Conservation (phyloP, 2,329 filamentous ascomycete species). For the Elsinoe necatrix region DNA sequence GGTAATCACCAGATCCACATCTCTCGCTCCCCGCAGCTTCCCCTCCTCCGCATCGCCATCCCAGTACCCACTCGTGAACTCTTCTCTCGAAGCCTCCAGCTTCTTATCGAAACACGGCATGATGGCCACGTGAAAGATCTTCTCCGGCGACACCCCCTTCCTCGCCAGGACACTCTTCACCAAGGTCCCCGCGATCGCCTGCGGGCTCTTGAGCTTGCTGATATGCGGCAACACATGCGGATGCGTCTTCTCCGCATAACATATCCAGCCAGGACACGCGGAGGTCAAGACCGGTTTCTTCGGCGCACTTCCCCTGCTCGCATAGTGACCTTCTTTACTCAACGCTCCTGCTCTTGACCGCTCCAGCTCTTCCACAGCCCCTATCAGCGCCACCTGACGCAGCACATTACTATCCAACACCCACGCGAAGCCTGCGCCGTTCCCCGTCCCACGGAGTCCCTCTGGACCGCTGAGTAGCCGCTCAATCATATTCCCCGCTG, state of each 20-base stretch:
- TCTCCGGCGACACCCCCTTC: slow-evolving; percentile 60
- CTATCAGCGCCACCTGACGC: slow-evolving; percentile 71
- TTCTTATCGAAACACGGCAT: slow-evolving; percentile 99
- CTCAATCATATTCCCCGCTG: slow-evolving; percentile 75
- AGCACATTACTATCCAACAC: slow-evolving; percentile 82
- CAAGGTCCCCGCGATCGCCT: slow-evolving; percentile 82
- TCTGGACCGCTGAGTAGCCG: slow-evolving; percentile 64
- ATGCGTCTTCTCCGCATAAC: slow-evolving; percentile 97
- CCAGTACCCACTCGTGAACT: slow-evolving; percentile 79
- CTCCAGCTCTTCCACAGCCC: slow-evolving; percentile 42
- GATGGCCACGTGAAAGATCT: slow-evolving; percentile 88
- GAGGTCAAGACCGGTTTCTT: slow-evolving; percentile 68
- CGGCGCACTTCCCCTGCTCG: slow-evolving; percentile 36
- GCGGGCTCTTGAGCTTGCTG: slow-evolving; percentile 84
- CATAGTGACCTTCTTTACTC: background rate
- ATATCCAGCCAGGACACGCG: slow-evolving; percentile 95
- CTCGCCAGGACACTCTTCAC: slow-evolving; percentile 78
- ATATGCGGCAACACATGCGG: slow-evolving; percentile 86
- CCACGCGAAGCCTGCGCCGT: slow-evolving; percentile 75
- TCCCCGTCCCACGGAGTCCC: slow-evolving; percentile 63
- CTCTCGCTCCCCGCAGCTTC: slow-evolving; percentile 51
- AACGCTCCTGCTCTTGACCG: slow-evolving; percentile 24
- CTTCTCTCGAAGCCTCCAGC: slow-evolving; percentile 85
- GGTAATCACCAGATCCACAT: slow-evolving; percentile 97
- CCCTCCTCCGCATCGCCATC: slow-evolving; percentile 27